phyloP scores from a whole-genome alignment of 2,329 filamentous ascomycete genomes.

The Botrytis paeoniae region DNA sequence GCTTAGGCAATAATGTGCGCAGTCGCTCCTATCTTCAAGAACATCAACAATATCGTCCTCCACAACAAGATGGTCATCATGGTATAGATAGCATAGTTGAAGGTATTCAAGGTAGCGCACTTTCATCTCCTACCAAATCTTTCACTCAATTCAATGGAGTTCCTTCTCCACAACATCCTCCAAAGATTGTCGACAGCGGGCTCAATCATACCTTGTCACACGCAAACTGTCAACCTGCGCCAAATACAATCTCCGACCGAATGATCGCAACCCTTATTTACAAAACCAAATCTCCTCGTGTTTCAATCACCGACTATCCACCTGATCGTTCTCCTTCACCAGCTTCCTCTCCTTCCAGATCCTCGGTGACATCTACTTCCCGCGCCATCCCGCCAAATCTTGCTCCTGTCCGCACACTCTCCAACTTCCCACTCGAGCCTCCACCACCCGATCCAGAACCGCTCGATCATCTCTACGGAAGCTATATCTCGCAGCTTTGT shows the following conservation, averaged over 20 bases:
- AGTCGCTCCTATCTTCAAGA: slow-evolving; percentile 62
- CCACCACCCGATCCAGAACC: slow-evolving; percentile 53
- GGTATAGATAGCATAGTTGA: slow-evolving; percentile 66
- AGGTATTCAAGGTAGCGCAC: slow-evolving; percentile 44
- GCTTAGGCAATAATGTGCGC: slow-evolving; percentile 45
- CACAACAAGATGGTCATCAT: slow-evolving; percentile 50
- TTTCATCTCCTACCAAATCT: slow-evolving; percentile 42
- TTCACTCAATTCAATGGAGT: slow-evolving; percentile 57
- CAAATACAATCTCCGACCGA: slow-evolving; percentile 48
- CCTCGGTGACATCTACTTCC: slow-evolving; percentile 18
- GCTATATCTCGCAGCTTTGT: slow-evolving; percentile 63
- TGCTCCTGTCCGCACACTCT: slow-evolving; percentile 56
- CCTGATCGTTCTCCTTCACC: slow-evolving; percentile 39
- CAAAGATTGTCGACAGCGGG: slow-evolving; percentile 60
- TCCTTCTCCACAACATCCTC: slow-evolving; percentile 56
- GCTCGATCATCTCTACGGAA: slow-evolving; percentile 63
- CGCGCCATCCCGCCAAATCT: slow-evolving; percentile 41
- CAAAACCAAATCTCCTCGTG: slow-evolving; percentile 44
- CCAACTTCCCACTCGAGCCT: slow-evolving; percentile 59
- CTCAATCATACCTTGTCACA: slow-evolving; percentile 61
- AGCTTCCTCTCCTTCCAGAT: slow-evolving; percentile 19
- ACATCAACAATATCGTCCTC: slow-evolving; percentile 61
- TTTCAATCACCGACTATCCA: slow-evolving; percentile 40
- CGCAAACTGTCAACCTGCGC: slow-evolving; percentile 56
- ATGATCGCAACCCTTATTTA: slow-evolving; percentile 65